phyloP scores from a whole-genome alignment of 805 yeast genomes.

The Grigorovia jiainica region DNA sequence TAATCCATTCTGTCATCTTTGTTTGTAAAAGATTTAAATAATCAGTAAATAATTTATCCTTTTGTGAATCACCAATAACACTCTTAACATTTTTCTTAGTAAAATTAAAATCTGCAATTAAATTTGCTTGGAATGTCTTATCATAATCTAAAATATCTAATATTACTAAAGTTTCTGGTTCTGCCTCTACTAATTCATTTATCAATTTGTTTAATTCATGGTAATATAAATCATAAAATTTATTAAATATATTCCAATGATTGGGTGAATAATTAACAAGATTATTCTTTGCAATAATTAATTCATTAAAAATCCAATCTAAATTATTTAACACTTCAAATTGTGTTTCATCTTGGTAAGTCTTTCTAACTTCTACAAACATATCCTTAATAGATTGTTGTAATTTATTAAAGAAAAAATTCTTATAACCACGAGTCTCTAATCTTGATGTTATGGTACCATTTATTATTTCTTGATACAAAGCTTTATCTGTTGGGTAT shows the following conservation, averaged over 20 bases:
- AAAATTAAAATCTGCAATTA: constrained; percentile 43
- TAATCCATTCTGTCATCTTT: constrained; percentile 82
- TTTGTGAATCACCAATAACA: constrained; percentile 61
- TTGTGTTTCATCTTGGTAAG: constrained; percentile 38
- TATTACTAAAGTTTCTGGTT: constrained; percentile 73
- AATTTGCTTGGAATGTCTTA: constrained; percentile 48
- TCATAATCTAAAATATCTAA: constrained; percentile 71
- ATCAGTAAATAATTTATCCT: constrained; percentile 65
- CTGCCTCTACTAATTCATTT: constrained; percentile 51
- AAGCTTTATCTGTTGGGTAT: constrained; percentile 24
- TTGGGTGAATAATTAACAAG: constrained; percentile 54
- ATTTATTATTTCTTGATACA: constrained; percentile 33
- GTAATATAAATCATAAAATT: constrained; percentile 59
- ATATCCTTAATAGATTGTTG: constrained; percentile 54
- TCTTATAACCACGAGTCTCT: constrained; percentile 48
- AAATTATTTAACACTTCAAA: constrained; percentile 59
- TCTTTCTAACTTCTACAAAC: constrained; percentile 49
- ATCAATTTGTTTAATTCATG: constrained; percentile 53
- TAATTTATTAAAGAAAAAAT: constrained; percentile 49
- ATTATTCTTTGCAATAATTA: constrained; percentile 53
- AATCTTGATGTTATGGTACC: constrained; percentile 36
- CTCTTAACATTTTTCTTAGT: constrained; percentile 40
- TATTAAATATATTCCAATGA: constrained; percentile 62
- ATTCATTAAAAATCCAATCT: constrained; percentile 78
- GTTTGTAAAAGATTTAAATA: constrained; percentile 59